Conservation (phyloP, 1,284 basidiomycete species). For the Ustilago crameri region DNA sequence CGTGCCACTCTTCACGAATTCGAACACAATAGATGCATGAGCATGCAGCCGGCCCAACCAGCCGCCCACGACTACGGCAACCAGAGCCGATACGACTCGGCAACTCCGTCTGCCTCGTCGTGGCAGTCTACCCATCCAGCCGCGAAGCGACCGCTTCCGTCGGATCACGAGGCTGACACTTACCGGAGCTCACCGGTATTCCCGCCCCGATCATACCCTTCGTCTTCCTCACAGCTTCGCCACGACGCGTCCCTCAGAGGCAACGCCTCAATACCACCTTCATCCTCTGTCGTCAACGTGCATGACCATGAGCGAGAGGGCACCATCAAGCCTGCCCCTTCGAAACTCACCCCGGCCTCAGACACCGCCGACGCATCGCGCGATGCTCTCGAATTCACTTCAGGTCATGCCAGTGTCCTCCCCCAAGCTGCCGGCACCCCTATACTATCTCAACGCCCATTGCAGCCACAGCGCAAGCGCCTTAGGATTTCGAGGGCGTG, state of each 20-base stretch:
- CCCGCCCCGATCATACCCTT: conserved; percentile 1
- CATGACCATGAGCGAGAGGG: not conserved
- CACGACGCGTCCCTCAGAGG: not conserved
- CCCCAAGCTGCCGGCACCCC: not conserved
- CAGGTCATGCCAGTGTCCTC: not conserved
- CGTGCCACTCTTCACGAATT: conserved; percentile 1
- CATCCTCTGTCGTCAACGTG: not conserved
- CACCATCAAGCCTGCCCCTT: not conserved
- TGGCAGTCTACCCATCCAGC: conserved; percentile 4
- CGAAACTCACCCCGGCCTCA: not conserved
- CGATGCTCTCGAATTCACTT: not conserved
- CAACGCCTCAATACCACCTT: not conserved
- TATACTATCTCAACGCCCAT: conserved; percentile 7
- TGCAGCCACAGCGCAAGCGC: conserved; percentile 42
- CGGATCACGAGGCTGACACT: conserved; percentile 3
- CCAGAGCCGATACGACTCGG: not conserved
- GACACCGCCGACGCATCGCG: not conserved
- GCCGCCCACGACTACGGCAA: not conserved
- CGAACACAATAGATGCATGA: conserved; percentile 2
- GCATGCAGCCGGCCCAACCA: not conserved
- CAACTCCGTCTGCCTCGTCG: not conserved
- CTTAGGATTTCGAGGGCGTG: conserved; percentile 51
- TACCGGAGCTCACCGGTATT: not conserved
- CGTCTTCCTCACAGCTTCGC: not conserved
- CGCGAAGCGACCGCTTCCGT: conserved; percentile 7